Evolutionary conservation across 176 grass and related monocot genomes (phyloP), one percentile per base, ranked within the genome.

Genomic region (Avena sativa): DNA sequence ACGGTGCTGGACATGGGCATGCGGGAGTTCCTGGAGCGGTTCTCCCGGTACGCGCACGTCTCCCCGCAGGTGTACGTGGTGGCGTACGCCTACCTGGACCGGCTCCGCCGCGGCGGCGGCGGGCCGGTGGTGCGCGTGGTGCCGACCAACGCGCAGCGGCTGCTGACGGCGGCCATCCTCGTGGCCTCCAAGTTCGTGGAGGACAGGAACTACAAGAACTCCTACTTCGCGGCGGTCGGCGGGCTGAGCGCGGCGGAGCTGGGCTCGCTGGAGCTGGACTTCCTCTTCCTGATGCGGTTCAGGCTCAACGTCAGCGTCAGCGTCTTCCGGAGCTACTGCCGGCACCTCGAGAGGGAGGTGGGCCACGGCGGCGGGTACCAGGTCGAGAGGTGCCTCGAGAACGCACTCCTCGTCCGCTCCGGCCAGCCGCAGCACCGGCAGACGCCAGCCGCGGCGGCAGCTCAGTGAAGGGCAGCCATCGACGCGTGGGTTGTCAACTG

Each of bases 141-240:
- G 72, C 76, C 88, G 4, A 81, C 76, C 19, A 98, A 95, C 86
- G 96, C 88, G 14, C 96, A 98, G 49, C 91, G 96, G 15, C 87
- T 98, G 81, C 96, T 98, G 46, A 89, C 92, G 0, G 66, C 85
- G 13, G 83, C 92, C 74, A 87, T 98, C 79, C 88, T 95, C 82
- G 92, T 98, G 2, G 96, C 93, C 14, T 98, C 96, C 71, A 98
- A 98, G 83, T 98, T 98, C 87, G 79, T 95, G 2, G 96, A 98
- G 81, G 96, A 98, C 75, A 86, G 90, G 71, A 98, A 95, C 88
- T 95, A 95, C 79, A 85, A 74, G 44, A 98, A 98, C 84, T 86
- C 96, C 5, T 82, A 94, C 89, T 98, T 95, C 55, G 96, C 96
- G 9, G 91, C 91, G 50, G 79, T 95, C 6, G 93, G 96, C 47